These are phyloP conservation scores for Hymenoscyphus linearis DNA, from an alignment of 2,329 filamentous ascomycete genomes.

Conservation along the genomic window DNA sequence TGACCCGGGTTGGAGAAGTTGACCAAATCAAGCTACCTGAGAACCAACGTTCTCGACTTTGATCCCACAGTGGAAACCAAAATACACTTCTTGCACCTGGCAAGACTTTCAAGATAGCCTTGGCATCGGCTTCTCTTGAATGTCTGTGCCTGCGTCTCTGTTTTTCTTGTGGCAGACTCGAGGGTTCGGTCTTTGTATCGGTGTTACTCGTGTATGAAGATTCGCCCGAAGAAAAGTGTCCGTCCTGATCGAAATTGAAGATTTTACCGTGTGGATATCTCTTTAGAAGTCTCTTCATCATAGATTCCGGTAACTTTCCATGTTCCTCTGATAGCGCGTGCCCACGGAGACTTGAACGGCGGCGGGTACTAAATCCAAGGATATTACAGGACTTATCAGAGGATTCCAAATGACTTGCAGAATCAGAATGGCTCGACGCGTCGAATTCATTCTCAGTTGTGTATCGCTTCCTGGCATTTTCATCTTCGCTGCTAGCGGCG, in stretches of 20 bases:
- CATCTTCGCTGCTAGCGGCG: slow-evolving; percentile 28
- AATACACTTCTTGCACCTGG: slow-evolving; percentile 41
- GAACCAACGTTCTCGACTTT: slow-evolving; percentile 42
- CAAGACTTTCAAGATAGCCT: slow-evolving; percentile 34
- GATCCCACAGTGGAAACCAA: slow-evolving; percentile 45
- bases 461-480: slow-evolving; percentile 14
- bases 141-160: slow-evolving; percentile 16
- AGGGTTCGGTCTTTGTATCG: neutral
- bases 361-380: slow-evolving; percentile 28
- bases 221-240: slow-evolving; percentile 24
- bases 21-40: slow-evolving; percentile 48
- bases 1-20: slow-evolving; percentile 36
- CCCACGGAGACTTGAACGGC: slow-evolving; percentile 25
- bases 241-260: slow-evolving; percentile 30
- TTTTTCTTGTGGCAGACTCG: slow-evolving; percentile 4
- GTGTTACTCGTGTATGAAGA: slow-evolving; percentile 17
- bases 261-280: slow-evolving; percentile 31
- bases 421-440: slow-evolving; percentile 2
- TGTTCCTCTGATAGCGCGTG: slow-evolving; percentile 21
- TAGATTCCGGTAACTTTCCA: slow-evolving; percentile 21
- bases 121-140: slow-evolving; percentile 28
- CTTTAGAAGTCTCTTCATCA: slow-evolving; percentile 28
- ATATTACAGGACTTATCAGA: slow-evolving; percentile 26
- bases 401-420: neutral
- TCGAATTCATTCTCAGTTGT: slow-evolving; percentile 13